Evolutionary conservation across 441 rosid genomes (phyloP).

Genomic region (Corymbia citriodora): DNA sequence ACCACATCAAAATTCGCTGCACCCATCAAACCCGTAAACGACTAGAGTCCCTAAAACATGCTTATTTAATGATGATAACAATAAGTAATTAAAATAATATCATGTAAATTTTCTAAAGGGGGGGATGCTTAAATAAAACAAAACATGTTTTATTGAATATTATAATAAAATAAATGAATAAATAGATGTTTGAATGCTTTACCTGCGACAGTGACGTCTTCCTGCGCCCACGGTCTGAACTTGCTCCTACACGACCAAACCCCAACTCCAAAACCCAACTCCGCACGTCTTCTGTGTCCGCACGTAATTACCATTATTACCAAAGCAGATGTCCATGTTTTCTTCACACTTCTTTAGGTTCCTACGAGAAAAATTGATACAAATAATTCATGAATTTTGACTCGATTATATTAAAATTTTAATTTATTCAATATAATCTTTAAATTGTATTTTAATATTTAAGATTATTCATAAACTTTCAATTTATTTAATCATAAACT

Average conservation of each 20-base stretch:
- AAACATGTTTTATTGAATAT: background rate
- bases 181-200: background rate
- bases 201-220: background rate
- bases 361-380: no score
- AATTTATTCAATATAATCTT: no score
- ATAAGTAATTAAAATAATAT: background rate
- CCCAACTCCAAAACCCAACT: conserved; percentile 20
- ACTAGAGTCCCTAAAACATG: background rate
- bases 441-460: no score
- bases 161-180: background rate
- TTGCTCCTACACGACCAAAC: conserved; percentile 26
- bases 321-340: background rate
- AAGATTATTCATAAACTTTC: no score
- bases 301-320: background rate
- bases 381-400: no score
- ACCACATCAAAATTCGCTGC: conserved; percentile 43
- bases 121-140: background rate
- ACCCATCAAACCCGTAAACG: conserved; percentile 35
- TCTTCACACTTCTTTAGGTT: background rate
- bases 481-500: no score
- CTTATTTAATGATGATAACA: background rate
- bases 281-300: conserved; percentile 5
- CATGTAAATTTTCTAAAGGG: background rate
- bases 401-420: no score
- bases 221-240: conserved; percentile 1